Evolutionary conservation across 192 early-diverging fungal species (phyloP).

Genomic region (Podila horticola): DNA sequence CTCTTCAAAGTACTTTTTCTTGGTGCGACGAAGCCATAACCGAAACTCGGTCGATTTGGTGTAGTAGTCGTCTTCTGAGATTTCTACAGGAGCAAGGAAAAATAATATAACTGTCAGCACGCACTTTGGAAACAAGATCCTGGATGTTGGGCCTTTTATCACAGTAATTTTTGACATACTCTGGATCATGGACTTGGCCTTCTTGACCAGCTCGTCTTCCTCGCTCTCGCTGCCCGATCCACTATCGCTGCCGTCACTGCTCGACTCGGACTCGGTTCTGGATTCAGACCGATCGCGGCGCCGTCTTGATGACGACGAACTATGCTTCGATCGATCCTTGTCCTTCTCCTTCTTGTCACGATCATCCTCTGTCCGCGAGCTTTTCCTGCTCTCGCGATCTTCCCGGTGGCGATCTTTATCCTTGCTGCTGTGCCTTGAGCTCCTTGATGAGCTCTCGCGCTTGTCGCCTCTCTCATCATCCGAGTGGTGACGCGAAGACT

Average conservation of each 20-base stretch:
- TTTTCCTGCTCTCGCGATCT: constrained; percentile 1
- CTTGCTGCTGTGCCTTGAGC: background rate
- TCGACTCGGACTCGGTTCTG: constrained; percentile 3
- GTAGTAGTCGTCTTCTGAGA: constrained; percentile 83
- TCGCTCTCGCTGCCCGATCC: constrained; percentile 15
- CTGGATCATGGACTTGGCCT: constrained; percentile 48
- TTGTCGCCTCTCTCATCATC: no score
- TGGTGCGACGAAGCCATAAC: constrained; percentile 80
- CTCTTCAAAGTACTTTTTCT: constrained; percentile 81
- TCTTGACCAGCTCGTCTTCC: constrained; percentile 43
- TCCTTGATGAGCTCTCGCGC: no score
- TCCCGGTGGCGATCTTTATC: background rate
- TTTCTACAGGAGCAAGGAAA: constrained; percentile 39
- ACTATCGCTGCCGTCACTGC: background rate
- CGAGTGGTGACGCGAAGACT: no score
- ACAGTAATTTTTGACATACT: constrained; percentile 9
- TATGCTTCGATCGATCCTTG: background rate
- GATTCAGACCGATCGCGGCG: constrained; percentile 4
- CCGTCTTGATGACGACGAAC: constrained; percentile 1
- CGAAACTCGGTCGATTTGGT: constrained; percentile 81
- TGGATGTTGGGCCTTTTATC: background rate
- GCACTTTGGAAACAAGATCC: background rate
- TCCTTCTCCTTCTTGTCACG: constrained; percentile 6
- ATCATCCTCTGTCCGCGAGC: background rate
- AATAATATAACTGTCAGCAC: background rate